phyloP scores from a whole-genome alignment of 2,329 filamentous ascomycete genomes.

The Penicillium crustosum region DNA sequence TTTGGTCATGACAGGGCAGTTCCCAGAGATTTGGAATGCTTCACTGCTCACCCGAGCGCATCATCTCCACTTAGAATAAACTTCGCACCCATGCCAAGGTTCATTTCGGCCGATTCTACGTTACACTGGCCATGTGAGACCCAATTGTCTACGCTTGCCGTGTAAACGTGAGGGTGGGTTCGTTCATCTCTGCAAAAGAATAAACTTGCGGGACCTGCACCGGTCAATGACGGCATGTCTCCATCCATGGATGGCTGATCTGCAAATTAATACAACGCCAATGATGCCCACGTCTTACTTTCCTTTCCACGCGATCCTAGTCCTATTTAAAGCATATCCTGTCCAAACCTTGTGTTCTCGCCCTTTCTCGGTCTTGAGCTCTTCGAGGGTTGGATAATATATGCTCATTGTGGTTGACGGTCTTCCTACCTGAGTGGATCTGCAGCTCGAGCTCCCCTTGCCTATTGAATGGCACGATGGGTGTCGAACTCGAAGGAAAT shows the following conservation, averaged over 20 bases:
- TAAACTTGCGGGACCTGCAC: slow-evolving; percentile 10
- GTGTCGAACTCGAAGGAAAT: slow-evolving; percentile 31
- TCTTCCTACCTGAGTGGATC: slow-evolving; percentile 4
- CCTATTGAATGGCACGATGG: slow-evolving; percentile 27
- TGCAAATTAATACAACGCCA: slow-evolving; percentile 17
- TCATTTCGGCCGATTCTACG: slow-evolving; percentile 15
- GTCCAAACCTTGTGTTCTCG: not conserved
- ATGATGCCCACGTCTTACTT: slow-evolving; percentile 4
- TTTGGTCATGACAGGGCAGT: slow-evolving; percentile 5
- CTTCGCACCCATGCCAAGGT: slow-evolving; percentile 3
- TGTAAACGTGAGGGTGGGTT: slow-evolving; percentile 20
- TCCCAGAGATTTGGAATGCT: slow-evolving; percentile 12
- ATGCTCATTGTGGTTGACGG: slow-evolving; percentile 14
- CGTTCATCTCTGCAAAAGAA: slow-evolving; percentile 1
- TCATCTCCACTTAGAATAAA: slow-evolving; percentile 6
- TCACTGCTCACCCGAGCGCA: slow-evolving; percentile 14
- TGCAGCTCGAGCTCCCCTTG: not conserved
- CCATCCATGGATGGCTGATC: not conserved
- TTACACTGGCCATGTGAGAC: slow-evolving; percentile 21
- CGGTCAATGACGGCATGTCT: slow-evolving; percentile 29
- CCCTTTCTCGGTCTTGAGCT: slow-evolving; percentile 3
- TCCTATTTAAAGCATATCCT: not conserved
- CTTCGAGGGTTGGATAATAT: slow-evolving; percentile 15
- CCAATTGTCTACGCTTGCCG: slow-evolving; percentile 1
- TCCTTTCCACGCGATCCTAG: not conserved